Evolutionary conservation across 2,329 filamentous ascomycete species (phyloP), one percentile per base, ranked within the genome.

Genomic region (Penicillium sumatraense): DNA sequence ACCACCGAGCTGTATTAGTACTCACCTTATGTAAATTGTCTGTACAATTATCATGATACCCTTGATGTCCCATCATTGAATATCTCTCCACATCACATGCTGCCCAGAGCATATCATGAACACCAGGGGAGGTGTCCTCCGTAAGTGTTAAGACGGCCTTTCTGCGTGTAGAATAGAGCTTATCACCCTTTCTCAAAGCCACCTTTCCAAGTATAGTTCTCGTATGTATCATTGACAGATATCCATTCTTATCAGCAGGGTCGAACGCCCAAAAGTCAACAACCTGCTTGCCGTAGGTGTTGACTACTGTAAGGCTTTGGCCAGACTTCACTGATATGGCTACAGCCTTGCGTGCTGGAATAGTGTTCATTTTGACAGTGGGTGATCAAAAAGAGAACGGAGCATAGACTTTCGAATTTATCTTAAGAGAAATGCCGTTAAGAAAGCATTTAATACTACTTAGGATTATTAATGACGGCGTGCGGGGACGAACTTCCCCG

Each of bases 251-350:
- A 47, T 74, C 65, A n/a, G 47, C 67, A 13, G 76, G 66, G 10
- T 75, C 73, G 56, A 81, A 77, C 3, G 76, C 77, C 77, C 77
- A 81, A 42, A 79, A 80, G 60, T 82, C 80, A 36, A 81, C 69
- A 18, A 82, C 79, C 66, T 81, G 79, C 49, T 78, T 77, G 49
- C 79, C 80, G 53, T 75, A 65, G 1, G 78, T 80, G 64, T 81
- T 81, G 62, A 72, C 75, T 53, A 81, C 72, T 53, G 75, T 79
- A 58, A 81, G 69, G 35, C 68, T 72, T 57, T 81, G 77, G 27
- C 70, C 69, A 5, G 61, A 51, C 16, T 60, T 60, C 40, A 80
- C 62, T 14, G 67, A 48, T 14, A 78, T 70, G 51, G 77, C 77
- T 21, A 74, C 74, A 10, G 68, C 75, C 54, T 73, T 75, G 45